These are phyloP conservation scores for Dryadomyces quercus-mongolicae DNA, from an alignment of 2,329 filamentous ascomycete genomes.

Conservation along the genomic window DNA sequence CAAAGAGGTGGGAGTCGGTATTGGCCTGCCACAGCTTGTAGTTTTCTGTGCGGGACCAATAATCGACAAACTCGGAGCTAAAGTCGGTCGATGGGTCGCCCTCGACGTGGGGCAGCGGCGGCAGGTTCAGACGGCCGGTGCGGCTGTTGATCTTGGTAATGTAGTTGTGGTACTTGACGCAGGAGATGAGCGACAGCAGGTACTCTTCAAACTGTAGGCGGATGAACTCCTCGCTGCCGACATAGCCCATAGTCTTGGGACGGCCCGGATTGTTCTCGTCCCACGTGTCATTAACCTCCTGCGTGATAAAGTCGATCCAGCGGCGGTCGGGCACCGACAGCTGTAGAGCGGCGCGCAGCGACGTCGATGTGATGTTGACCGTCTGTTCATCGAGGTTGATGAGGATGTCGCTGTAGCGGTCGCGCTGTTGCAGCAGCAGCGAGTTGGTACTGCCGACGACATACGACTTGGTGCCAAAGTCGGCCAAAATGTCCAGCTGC, in stretches of 20 bases:
- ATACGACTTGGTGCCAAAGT: constrained; percentile 91
- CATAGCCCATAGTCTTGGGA: constrained; percentile 90
- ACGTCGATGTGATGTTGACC: constrained; percentile 71
- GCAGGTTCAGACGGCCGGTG: constrained; percentile 19
- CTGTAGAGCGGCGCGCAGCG: constrained; percentile 60
- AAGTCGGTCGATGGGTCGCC: constrained; percentile 82
- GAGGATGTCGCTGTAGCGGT: constrained; percentile 90
- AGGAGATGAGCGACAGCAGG: constrained; percentile 73
- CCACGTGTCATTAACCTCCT: constrained; percentile 93
- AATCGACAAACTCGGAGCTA: constrained; percentile 70
- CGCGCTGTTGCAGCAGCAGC: constrained; percentile 81
- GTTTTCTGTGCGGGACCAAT: constrained; percentile 81
- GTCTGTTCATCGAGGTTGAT: constrained; percentile 89
- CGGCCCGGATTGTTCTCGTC: constrained; percentile 79
- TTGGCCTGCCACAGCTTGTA: constrained; percentile 76
- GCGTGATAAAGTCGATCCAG: constrained; percentile 93
- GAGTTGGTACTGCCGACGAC: constrained; percentile 96
- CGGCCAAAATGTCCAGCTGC: constrained; percentile 80
- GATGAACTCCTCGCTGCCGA: constrained; percentile 95
- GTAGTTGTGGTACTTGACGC: constrained; percentile 79
- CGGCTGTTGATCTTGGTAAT: constrained; percentile 46
- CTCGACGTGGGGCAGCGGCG: constrained; percentile 52
- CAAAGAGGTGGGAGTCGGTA: constrained; percentile 81
- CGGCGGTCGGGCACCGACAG: constrained; percentile 80
- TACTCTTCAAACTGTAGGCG: constrained; percentile 96